Evolutionary conservation across 1,139 yeast species (phyloP).

Genomic region (Pichia sp.): DNA sequence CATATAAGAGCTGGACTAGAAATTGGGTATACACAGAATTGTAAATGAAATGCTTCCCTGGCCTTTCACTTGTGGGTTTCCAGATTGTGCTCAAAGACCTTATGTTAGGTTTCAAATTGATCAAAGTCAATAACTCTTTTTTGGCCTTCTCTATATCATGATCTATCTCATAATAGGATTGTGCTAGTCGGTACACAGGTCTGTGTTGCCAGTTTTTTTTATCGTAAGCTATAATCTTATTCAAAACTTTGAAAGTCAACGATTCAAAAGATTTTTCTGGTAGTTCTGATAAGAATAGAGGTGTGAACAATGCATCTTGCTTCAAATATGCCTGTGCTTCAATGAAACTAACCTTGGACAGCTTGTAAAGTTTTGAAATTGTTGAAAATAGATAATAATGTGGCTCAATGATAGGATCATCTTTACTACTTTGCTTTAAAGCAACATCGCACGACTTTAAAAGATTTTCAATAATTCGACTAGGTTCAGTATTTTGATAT

Average conservation of each 20-base stretch:
- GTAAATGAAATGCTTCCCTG: conserved; percentile 88
- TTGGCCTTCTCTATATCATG: conserved; percentile 52
- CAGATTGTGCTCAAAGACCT: conserved; percentile 80
- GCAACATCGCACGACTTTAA: conserved; percentile 42
- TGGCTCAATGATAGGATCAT: conserved; percentile 68
- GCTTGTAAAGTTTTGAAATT: conserved; percentile 52
- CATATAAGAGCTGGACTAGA: conserved; percentile 53
- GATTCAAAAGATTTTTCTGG: background rate
- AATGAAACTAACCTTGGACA: conserved; percentile 33
- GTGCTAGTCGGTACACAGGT: conserved; percentile 73
- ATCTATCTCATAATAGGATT: conserved; percentile 53
- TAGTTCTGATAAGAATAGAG: conserved; percentile 12
- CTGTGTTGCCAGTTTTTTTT: conserved; percentile 92
- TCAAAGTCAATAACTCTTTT: conserved; percentile 58
- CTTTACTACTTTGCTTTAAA: conserved; percentile 38
- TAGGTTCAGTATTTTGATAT: conserved; percentile 25
- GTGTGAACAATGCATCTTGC: conserved; percentile 34
- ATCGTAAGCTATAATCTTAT: conserved; percentile 42
- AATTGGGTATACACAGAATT: conserved; percentile 67
- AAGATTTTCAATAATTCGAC: conserved; percentile 39
- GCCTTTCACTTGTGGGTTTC: conserved; percentile 89
- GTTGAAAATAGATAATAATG: conserved; percentile 62
- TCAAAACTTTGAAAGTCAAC: conserved; percentile 6
- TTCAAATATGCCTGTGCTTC: conserved; percentile 41
- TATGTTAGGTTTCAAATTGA: conserved; percentile 63